phyloP scores from a whole-genome alignment of 495 filamentous ascomycete genomes.

The Trichoderma parareesei region DNA sequence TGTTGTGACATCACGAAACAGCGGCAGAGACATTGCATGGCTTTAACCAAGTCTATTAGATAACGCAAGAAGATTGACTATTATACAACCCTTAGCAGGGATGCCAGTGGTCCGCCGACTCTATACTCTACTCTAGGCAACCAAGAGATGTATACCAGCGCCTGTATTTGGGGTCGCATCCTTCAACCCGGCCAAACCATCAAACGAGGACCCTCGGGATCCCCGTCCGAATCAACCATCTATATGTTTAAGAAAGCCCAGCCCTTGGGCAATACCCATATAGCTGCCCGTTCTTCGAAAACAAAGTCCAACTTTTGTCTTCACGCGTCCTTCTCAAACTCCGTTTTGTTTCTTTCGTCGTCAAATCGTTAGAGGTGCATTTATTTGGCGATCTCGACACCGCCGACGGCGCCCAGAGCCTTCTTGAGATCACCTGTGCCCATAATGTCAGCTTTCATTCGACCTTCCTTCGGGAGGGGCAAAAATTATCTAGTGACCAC shows the following conservation, averaged over 20 bases:
- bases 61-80: conserved; percentile 9
- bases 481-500: conserved; percentile 42
- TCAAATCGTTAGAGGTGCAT: background rate
- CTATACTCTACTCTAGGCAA: conserved; percentile 8
- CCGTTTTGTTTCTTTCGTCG: background rate
- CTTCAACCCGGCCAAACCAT: conserved; percentile 2
- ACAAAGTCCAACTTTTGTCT: background rate
- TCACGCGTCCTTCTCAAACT: background rate
- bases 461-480: too few species aligned
- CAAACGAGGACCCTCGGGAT: background rate
- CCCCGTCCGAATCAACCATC: background rate
- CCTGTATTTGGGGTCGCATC: background rate
- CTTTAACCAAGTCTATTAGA: conserved; percentile 2
- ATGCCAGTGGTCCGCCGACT: conserved; percentile 6
- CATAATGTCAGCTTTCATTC: conserved; percentile 3
- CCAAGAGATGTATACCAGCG: conserved; percentile 7
- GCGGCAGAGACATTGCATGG: too few species aligned
- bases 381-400: conserved; percentile 66
- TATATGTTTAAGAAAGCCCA: conserved; percentile 5
- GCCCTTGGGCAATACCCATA: conserved; percentile 5
- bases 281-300: conserved; percentile 3
- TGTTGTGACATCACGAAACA: too few species aligned
- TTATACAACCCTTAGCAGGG: conserved; percentile 8
- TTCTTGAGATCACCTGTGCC: conserved; percentile 27
- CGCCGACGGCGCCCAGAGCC: conserved; percentile 62